Conservation (phyloP, 31 red algal genomes). For the Endocladia muricata region DNA sequence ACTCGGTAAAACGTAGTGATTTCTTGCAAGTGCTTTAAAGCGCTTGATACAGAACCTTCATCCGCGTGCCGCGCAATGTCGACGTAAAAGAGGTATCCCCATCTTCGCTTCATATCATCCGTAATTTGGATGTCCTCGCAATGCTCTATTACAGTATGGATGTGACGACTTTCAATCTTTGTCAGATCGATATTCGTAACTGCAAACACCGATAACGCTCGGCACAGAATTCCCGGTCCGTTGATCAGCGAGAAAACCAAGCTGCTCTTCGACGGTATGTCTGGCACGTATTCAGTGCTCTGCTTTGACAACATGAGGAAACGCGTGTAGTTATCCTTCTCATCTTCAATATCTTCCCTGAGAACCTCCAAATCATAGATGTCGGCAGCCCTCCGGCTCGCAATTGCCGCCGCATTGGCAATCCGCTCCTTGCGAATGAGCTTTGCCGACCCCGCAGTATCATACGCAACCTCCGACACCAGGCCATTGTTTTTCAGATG, state of each 20-base stretch:
- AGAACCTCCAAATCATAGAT: conserved; percentile 86
- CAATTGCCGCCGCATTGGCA: conserved; percentile 70
- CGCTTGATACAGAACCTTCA: conserved; percentile 53
- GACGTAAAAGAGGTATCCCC: conserved; percentile 96
- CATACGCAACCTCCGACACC: conserved; percentile 63
- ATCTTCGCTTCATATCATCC: conserved; percentile 46
- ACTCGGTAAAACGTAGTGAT: conserved; percentile 83
- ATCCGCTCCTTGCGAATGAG: conserved; percentile 32
- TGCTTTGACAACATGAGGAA: conserved; percentile 83
- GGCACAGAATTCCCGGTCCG: conserved; percentile 72
- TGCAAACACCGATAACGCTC: conserved; percentile 84
- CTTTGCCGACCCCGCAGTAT: conserved; percentile 91
- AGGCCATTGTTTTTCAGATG: conserved; percentile 61
- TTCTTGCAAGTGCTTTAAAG: conserved; percentile 68
- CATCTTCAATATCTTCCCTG: conserved; percentile 84
- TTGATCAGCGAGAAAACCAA: conserved; percentile 90
- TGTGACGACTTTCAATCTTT: conserved; percentile 92
- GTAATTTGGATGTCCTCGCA: conserved; percentile 2
- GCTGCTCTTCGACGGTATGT: conserved; percentile 72
- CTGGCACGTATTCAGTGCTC: background rate
- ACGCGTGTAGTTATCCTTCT: conserved; percentile 86
- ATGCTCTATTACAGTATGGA: conserved; percentile 34
- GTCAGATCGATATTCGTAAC: conserved; percentile 83
- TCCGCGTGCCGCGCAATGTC: conserved; percentile 70
- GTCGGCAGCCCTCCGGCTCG: conserved; percentile 69